phyloP scores from a whole-genome alignment of 2,329 filamentous ascomycete genomes.

The Diplodia mutila region DNA sequence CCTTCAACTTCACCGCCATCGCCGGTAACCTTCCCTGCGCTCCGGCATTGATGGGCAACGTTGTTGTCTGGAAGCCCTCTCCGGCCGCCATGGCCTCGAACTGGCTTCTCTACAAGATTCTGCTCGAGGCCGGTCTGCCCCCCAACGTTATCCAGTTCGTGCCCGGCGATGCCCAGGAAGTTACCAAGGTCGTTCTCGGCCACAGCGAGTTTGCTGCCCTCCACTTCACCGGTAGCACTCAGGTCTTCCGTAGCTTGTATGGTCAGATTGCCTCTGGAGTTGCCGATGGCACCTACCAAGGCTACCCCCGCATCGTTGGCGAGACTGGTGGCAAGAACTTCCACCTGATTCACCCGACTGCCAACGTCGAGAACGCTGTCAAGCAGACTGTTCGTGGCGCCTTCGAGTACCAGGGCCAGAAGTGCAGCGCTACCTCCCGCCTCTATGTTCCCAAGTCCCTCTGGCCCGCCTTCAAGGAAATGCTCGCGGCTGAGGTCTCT shows the following conservation, averaged over 20 bases:
- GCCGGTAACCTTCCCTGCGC: constrained; percentile 82
- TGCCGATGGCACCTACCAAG: constrained; percentile 77
- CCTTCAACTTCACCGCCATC: constrained; percentile 98
- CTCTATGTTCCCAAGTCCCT: constrained; percentile 76
- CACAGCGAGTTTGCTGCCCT: constrained; percentile 86
- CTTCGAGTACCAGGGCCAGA: constrained; percentile 90
- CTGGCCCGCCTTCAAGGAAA: constrained; percentile 71
- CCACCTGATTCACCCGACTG: constrained; percentile 77
- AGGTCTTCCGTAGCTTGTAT: constrained; percentile 87
- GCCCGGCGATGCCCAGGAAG: constrained; percentile 81
- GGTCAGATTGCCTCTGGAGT: constrained; percentile 82
- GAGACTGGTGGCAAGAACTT: constrained; percentile 96
- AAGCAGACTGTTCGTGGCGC: constrained; percentile 83
- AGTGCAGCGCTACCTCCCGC: constrained; percentile 84
- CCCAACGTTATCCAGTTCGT: constrained; percentile 91
- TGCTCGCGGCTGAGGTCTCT: constrained; percentile 69
- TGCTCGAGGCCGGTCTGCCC: constrained; percentile 88
- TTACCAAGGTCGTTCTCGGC: constrained; percentile 75
- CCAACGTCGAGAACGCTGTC: constrained; percentile 77
- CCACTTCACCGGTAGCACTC: constrained; percentile 92
- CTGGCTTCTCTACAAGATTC: constrained; percentile 87
- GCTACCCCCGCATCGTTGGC: constrained; percentile 86
- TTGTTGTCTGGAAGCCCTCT: constrained; percentile 96
- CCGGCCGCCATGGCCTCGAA: constrained; percentile 86
- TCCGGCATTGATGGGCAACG: constrained; percentile 88